Percentiles rank a stretch among this genome's conserved stretches.
phyloP scores from a whole-genome alignment of 1,284 basidiomycete genomes.

The Erythrobasidium hasegawianum region DNA sequence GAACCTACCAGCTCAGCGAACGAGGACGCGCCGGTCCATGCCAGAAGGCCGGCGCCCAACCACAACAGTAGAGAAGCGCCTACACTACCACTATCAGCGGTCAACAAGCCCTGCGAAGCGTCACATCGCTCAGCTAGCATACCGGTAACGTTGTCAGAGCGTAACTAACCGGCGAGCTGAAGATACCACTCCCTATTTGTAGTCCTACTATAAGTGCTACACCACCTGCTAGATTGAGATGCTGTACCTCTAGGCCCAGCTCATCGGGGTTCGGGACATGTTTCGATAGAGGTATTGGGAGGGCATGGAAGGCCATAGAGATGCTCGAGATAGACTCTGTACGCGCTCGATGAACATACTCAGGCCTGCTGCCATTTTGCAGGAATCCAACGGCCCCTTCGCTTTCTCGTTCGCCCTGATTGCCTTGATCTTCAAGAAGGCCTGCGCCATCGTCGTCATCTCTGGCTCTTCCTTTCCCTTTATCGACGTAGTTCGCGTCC shows the following conservation, averaged over 20 bases:
- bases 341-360: constrained; percentile 1
- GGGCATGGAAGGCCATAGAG: not conserved
- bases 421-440: too few relatives aligned
- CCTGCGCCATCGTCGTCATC: too few relatives aligned
- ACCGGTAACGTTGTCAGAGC: too few relatives aligned
- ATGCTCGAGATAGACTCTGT: constrained; percentile 13
- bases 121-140: not conserved
- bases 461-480: not conserved
- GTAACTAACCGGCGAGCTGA: constrained; percentile 79
- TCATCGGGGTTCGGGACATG: constrained; percentile 4
- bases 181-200: constrained; percentile 90
- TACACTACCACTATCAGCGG: constrained; percentile 68
- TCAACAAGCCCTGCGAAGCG: constrained; percentile 53
- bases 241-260: constrained; percentile 14
- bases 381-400: too few relatives aligned
- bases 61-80: constrained; percentile 44
- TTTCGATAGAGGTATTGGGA: constrained; percentile 11
- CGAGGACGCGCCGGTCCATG: constrained; percentile 68
- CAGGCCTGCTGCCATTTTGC: too few relatives aligned
- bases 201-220: constrained; percentile 75
- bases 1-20: constrained; percentile 52
- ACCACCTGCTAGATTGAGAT: constrained; percentile 53
- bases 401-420: too few relatives aligned
- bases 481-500: not conserved
- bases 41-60: constrained; percentile 60